Evolutionary conservation across 192 early-diverging fungal species (phyloP), one percentile per base, ranked within the genome.

Genomic region (Backusella tuberculispora): DNA sequence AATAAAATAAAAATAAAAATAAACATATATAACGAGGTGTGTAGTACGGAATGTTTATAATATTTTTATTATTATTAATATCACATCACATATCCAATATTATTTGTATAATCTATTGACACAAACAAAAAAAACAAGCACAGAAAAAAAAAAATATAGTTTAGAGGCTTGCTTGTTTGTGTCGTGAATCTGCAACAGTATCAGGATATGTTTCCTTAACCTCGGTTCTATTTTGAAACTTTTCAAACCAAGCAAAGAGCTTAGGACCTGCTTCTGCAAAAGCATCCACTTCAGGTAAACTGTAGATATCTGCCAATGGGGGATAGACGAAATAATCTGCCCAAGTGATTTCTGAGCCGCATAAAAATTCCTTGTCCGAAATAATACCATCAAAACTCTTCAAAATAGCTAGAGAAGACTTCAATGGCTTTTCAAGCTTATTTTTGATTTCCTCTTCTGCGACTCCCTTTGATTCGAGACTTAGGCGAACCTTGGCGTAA

Each of bases 261-360:
- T 42, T 53, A 14, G 81, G 81, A 13, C 69, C 48, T 19, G 56
- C 69, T 21, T 71, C 24, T 26, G 69, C 21, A 10, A 83, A 74
- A 1, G 66, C 41, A 37, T 46, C 17, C 1, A 46, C 29, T 26
- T 80, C 78, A 3, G 78, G 78, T 40, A 77, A 7, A 19, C 71
- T 44, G 14, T 73, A 79, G 4, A 80, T 40, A 70, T 79, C 78
- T 13, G 78, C 74, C 19, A 80, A 70, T 26, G 68, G 44, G 6
- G 81, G 81, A 34, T 76, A 83, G 68, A 83, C 38, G 17, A 74
- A 80, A 29, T 77, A 56, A 64, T 83, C 81, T 15, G 81, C 81
- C 81, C 81, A 83, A 41, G 81, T 76, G 40, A 83, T 37, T 17
- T 56, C 38, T 4, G 72, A 44, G 2, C 81, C 81, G 17, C 73